These are phyloP conservation scores for Mariannaea elegans DNA, from an alignment of 2,329 filamentous ascomycete genomes.

Conservation along the genomic window DNA sequence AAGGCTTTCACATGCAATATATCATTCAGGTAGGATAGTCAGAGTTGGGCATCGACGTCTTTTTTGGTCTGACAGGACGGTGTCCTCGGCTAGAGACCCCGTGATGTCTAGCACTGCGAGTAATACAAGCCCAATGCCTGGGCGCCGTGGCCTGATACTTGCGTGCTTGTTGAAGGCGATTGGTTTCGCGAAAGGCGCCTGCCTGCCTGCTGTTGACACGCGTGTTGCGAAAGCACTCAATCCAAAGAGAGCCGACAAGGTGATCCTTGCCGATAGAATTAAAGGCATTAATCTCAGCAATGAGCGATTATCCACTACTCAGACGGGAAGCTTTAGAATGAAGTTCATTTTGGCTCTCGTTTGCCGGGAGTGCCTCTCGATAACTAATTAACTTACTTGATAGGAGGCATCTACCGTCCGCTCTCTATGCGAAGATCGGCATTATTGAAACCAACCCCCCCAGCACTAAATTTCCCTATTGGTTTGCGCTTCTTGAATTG, in stretches of 20 bases:
- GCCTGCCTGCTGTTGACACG: not conserved
- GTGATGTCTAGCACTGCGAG: conserved; percentile 6
- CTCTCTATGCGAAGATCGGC: no score
- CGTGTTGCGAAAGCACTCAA: not conserved
- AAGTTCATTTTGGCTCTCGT: no score
- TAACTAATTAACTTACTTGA: no score
- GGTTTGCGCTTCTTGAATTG: no score
- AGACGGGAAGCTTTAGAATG: no score
- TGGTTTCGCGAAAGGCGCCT: not conserved
- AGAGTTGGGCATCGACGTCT: not conserved
- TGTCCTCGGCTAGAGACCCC: conserved; percentile 2
- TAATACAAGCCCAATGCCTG: not conserved
- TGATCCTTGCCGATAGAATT: not conserved
- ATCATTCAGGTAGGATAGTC: not conserved
- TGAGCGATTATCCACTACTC: no score
- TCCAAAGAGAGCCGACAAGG: not conserved
- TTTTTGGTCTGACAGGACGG: not conserved
- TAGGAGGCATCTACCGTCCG: no score
- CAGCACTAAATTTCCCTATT: no score
- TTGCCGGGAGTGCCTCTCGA: no score
- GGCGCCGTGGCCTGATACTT: conserved; percentile 16
- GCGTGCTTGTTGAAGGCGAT: not conserved
- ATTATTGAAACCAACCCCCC: no score
- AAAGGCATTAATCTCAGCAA: no score
- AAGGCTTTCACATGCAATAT: conserved; percentile 6